Evolutionary conservation across 2,329 filamentous ascomycete genomes (phyloP), one percentile per base, ranked within the genome.

Genomic region (Macrophomina phaseolina): DNA sequence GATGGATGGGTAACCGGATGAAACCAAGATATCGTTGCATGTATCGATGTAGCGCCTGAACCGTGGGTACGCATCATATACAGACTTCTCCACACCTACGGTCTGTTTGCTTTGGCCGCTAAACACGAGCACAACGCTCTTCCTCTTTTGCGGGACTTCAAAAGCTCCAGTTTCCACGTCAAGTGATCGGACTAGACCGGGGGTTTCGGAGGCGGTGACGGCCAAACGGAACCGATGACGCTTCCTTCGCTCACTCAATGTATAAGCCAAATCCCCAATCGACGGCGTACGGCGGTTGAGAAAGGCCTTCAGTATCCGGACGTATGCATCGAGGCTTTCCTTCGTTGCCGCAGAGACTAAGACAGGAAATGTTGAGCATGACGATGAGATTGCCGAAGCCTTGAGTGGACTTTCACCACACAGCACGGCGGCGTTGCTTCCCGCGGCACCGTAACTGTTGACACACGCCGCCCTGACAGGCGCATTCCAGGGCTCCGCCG

Each of bases 391-490:
- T 64, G 5, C 28, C 23, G 23, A 23, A 5, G 46, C 14, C 38
- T 14, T 40, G 6, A 5, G 51, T 4, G 53, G 46, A 18, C 18
- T 8, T 42, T 42, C 53, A 34, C 49, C n/a, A 23, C 34, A 63
- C 8, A 58, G 3, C 45, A 76, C 48, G 1, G 70, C 69, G 3
- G 70, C 71, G 66, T 73, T 77, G 8, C 16, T 72, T 0, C 74
- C 72, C 0, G 70, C 69, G 0, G 78, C 78, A 34, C 79, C 78
- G 48, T 77, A 81, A 67, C 77, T 81, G 67, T 80, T 80, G 7
- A 81, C 51, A 2, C 77, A 64, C 23, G 23, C 23, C 23, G 23
- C 23, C 23, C 23, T 23, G 23, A 23, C 23, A 23, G 23, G 23
- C 23, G 23, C 23, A 3, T 23, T 23, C 23, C 23, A 23, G 2